Evolutionary conservation across 768 basidiomycete species (phyloP).

Genomic region (Candolleomyces eurysporus): DNA sequence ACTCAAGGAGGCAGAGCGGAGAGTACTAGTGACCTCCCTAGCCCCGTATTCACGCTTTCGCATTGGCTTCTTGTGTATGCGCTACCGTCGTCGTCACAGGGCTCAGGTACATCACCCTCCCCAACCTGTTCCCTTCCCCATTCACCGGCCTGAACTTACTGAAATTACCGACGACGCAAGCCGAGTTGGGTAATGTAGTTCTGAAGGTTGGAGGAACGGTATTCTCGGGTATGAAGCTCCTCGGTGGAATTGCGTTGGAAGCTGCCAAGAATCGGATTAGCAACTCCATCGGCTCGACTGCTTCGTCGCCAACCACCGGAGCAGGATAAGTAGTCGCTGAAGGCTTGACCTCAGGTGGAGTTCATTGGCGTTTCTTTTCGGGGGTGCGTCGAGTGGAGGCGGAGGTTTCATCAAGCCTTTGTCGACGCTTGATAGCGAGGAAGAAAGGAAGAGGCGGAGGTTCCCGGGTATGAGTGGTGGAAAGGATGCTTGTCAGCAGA

Average conservation of each 20-base stretch:
- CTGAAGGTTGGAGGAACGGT: conserved; percentile 60
- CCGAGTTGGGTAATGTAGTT: conserved; percentile 53
- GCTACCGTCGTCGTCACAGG: conserved; percentile 7
- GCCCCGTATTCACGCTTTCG: conserved; percentile 61
- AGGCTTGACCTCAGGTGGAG: conserved; percentile 16
- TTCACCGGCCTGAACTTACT: too few relatives aligned
- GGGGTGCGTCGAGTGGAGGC: conserved; percentile 50
- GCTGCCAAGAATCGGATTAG: conserved; percentile 41
- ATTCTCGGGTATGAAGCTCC: conserved; percentile 59
- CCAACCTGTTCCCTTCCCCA: not conserved
- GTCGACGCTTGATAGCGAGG: too few relatives aligned
- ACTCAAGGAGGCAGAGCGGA: too few relatives aligned
- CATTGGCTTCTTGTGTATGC: conserved; percentile 64
- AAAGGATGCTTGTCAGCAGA: too few relatives aligned
- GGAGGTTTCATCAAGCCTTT: conserved; percentile 3
- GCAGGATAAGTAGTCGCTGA: not conserved
- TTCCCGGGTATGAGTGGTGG: too few relatives aligned
- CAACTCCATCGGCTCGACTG: not conserved
- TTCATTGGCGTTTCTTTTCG: conserved; percentile 54
- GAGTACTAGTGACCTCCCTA: conserved; percentile 17
- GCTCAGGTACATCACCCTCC: conserved; percentile 18
- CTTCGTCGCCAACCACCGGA: not conserved
- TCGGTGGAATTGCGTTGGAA: conserved; percentile 59
- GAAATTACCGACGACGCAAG: conserved; percentile 31
- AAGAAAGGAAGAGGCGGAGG: too few relatives aligned